Base-by-base conservation (phyloP, 257 asterid genomes). In the Gentiana straminea region DNA sequence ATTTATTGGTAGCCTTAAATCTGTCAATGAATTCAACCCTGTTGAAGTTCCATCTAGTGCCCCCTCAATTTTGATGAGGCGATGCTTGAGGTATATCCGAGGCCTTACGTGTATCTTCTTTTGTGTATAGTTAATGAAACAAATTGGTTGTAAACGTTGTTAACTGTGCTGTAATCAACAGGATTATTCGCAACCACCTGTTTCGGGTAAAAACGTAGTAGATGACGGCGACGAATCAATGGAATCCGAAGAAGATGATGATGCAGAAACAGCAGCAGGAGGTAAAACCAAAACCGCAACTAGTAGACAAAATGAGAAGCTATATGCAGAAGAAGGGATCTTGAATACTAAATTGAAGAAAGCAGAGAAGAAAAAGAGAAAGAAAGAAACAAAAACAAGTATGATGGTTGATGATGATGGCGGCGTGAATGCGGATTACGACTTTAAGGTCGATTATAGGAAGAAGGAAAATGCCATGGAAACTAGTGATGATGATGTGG, bases 1-100 rank as follows among this genome's bases (percentile, higher is more conserved):
- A n/a, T 79, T 79, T 65, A 92, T 92, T 57, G 97, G 98, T 52
- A 85, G 98, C 77, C 84, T 88, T 70, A 92, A 92, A 80, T 88
- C 95, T n/a, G 79, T 77, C 13, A 59, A 63, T 59, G 95, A 92
- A 52, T 85, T 88, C 64, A 76, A 72, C 65, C 80, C 93, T 45
- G 83, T 83, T 51, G 91, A 83, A 80, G 91, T 88, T 44, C 93
- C 95, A 12, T 55, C 95, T 47, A 88, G 65, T 61, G 54, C 54
- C 94, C 98, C 33, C 44, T 85, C 61, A 77, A 75, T 60, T 92
- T 92, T 60, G 94, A 83, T 47, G 68, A 77, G 69, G 60, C 35
- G 51, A 71, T 75, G 81, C 75, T 81, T 8, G 95, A 87, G 98
- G 97, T 85, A 61, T 69, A 80, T 66, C 13, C 34, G 45, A 8